Conservation (phyloP, 2,329 filamentous ascomycete species). For the Diaporthe ampelina region DNA sequence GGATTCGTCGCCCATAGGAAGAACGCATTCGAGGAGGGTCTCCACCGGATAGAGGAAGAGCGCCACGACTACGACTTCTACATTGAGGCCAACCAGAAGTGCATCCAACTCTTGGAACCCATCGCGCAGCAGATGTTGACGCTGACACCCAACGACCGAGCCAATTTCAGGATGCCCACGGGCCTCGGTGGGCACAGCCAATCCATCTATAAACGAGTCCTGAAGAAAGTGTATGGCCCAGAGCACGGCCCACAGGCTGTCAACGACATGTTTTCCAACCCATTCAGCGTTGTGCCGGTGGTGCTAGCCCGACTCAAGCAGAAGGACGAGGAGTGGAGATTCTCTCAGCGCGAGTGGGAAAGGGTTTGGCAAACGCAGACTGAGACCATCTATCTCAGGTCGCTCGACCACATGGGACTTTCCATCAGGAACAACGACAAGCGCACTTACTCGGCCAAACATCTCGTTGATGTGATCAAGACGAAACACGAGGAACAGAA, state of each 20-base stretch:
- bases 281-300: constrained; percentile 89
- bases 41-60: constrained; percentile 97
- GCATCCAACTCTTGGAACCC: constrained; percentile 95
- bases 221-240: constrained; percentile 95
- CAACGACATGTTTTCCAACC: constrained; percentile 85
- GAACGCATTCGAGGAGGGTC: constrained; percentile 92
- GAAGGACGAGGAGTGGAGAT: constrained; percentile 98
- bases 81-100: constrained; percentile 94
- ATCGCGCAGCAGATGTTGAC: constrained; percentile 91
- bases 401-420: constrained; percentile 95
- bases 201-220: constrained; percentile 95
- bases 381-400: constrained; percentile 94
- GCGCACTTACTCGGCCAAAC: constrained; percentile 89
- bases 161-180: constrained; percentile 82
- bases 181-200: constrained; percentile 94
- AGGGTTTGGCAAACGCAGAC: constrained; percentile 99
- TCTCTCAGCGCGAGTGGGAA: constrained; percentile 97
- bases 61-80: constrained; percentile 99
- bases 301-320: constrained; percentile 92
- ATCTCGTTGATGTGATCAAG: constrained; percentile 90
- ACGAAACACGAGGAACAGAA: constrained; percentile 93
- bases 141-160: constrained; percentile 80
- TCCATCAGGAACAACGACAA: constrained; percentile 91
- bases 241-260: constrained; percentile 89
- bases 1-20: constrained; percentile 98